phyloP scores from a whole-genome alignment of 2,329 filamentous ascomycete genomes.

The Neophaeococcomyces aloes region DNA sequence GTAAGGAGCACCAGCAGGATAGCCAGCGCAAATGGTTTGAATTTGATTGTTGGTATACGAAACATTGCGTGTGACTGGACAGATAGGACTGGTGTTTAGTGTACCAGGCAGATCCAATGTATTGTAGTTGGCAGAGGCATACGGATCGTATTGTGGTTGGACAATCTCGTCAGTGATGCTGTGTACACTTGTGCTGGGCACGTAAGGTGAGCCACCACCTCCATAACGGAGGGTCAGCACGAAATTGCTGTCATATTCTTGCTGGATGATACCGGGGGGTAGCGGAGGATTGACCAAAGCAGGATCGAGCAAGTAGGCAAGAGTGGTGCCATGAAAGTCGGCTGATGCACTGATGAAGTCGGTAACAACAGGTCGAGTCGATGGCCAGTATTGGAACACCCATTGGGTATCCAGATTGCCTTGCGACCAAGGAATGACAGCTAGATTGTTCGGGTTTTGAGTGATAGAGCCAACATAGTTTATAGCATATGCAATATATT shows the following conservation, averaged over 20 bases:
- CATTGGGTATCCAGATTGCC: conserved; percentile 46
- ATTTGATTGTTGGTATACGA: conserved; percentile 37
- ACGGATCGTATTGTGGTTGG: conserved; percentile 39
- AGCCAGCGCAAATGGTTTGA: conserved; percentile 39
- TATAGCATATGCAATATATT: conserved; percentile 47
- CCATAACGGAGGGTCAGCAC: conserved; percentile 33
- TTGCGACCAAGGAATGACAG: conserved; percentile 46
- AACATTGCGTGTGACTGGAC: conserved; percentile 33
- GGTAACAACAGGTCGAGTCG: conserved; percentile 34
- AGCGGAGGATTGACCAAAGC: neutral
- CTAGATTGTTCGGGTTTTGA: conserved; percentile 26
- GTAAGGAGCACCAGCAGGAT: conserved; percentile 37
- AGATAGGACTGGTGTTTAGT: too few species aligned
- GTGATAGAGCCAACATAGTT: conserved; percentile 43
- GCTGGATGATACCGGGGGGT: neutral
- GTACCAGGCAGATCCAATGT: too few species aligned
- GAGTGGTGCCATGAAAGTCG: conserved; percentile 42
- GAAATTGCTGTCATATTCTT: conserved; percentile 27
- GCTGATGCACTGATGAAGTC: conserved; percentile 45
- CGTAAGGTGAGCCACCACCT: conserved; percentile 43
- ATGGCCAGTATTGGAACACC: conserved; percentile 50
- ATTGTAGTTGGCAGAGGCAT: too few species aligned
- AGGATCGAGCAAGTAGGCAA: conserved; percentile 12
- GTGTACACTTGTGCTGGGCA: conserved; percentile 47
- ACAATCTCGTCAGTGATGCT: conserved; percentile 43